Conservation (phyloP, 2,329 filamentous ascomycete genomes). For the Neonectria ditissima region DNA sequence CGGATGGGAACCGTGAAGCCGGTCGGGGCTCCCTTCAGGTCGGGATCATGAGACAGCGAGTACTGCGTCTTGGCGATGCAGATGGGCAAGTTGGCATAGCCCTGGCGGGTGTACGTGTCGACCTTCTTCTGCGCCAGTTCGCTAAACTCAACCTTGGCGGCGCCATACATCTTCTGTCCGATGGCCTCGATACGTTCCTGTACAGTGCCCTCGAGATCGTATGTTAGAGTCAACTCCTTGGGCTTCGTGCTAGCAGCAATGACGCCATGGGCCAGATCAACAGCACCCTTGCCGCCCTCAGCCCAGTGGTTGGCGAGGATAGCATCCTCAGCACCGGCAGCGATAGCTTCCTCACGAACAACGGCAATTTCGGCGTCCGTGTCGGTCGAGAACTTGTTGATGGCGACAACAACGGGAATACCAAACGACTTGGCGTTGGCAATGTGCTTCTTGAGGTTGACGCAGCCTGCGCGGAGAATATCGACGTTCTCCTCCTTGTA, state of each 20-base stretch:
- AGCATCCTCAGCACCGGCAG: slow-evolving; percentile 93
- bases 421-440: slow-evolving; percentile 89
- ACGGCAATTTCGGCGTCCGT: slow-evolving; percentile 92
- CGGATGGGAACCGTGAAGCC: slow-evolving; percentile 96
- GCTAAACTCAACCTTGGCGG: slow-evolving; percentile 88
- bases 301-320: slow-evolving; percentile 97
- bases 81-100: slow-evolving; percentile 92
- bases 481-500: slow-evolving; percentile 96
- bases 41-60: slow-evolving; percentile 91
- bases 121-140: slow-evolving; percentile 96
- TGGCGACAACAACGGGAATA: slow-evolving; percentile 93
- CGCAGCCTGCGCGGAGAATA: slow-evolving; percentile 86
- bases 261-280: slow-evolving; percentile 89
- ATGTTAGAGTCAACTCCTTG: slow-evolving; percentile 89
- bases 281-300: slow-evolving; percentile 88
- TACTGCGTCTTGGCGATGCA: slow-evolving; percentile 99
- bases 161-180: slow-evolving; percentile 94
- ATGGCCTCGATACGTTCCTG: slow-evolving; percentile 93
- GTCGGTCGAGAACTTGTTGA: slow-evolving; percentile 96
- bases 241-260: slow-evolving; percentile 85
- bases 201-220: slow-evolving; percentile 81
- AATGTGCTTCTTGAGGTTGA: slow-evolving; percentile 97
- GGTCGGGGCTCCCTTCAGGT: slow-evolving; percentile 92
- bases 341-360: slow-evolving; percentile 89
- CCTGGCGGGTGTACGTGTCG: slow-evolving; percentile 92